Conservation (phyloP, 73 alveolate species). For the Uronychia setigera region DNA sequence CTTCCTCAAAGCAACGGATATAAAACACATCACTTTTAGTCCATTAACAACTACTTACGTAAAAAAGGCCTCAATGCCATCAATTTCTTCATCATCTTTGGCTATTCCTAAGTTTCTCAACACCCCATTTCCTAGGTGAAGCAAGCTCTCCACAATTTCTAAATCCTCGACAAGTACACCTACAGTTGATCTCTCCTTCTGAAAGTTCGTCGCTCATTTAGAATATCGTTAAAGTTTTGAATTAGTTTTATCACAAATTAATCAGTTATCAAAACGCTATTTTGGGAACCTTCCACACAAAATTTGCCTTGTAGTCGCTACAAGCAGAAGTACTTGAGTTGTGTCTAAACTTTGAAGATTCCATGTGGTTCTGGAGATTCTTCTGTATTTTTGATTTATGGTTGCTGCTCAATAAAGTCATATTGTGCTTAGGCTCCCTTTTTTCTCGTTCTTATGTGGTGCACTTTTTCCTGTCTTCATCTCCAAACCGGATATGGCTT, state of each 20-base stretch:
- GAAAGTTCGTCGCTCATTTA: not conserved
- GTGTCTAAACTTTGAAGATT: not conserved
- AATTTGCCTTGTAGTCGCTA: not conserved
- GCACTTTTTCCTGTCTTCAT: not conserved
- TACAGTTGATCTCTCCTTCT: not conserved
- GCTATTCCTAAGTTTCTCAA: slow-evolving; percentile 36
- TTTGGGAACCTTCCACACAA: not conserved
- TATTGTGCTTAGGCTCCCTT: not conserved
- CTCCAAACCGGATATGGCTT: too few species aligned
- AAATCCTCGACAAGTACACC: not conserved
- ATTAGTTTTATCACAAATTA: not conserved
- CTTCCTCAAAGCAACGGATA: not conserved
- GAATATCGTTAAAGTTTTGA: not conserved
- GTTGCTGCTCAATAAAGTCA: not conserved
- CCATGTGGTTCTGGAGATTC: not conserved
- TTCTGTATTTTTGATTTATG: too few species aligned
- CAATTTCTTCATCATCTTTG: slow-evolving; percentile 36
- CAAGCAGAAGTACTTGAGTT: not conserved
- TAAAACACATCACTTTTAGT: slow-evolving; percentile 39
- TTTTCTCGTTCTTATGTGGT: not conserved
- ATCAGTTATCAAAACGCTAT: not conserved
- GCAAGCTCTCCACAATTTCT: not conserved
- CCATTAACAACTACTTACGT: slow-evolving; percentile 9
- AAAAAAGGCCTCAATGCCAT: slow-evolving; percentile 47
- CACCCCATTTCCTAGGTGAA: slow-evolving; percentile 37